phyloP scores from a whole-genome alignment of 2,329 filamentous ascomycete species.

The Lecanicillium sp. region DNA sequence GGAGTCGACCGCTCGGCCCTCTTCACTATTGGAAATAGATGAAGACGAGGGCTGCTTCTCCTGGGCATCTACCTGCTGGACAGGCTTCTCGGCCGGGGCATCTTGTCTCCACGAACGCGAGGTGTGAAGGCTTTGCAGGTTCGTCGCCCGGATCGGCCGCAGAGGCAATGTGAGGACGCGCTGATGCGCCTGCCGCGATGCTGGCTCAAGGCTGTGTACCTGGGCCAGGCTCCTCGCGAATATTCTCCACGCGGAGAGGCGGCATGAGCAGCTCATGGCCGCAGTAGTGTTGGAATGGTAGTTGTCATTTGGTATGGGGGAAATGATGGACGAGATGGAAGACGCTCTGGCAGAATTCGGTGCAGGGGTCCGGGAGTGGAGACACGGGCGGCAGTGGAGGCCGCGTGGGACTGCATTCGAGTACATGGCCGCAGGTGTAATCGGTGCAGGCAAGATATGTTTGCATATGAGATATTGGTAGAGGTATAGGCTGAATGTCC shows the following conservation, averaged over 20 bases:
- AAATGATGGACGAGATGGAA: too few species aligned
- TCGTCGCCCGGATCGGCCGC: not conserved
- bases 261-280: constrained; percentile 42
- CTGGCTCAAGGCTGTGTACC: constrained; percentile 24
- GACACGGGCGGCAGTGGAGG: too few species aligned
- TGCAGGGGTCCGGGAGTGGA: too few species aligned
- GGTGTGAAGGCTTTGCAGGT: not conserved
- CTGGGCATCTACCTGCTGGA: not conserved
- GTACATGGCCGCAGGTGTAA: too few species aligned
- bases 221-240: constrained; percentile 40
- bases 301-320: too few species aligned
- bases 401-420: too few species aligned
- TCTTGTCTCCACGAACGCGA: not conserved
- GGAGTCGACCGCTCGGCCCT: not conserved
- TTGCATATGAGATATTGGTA: too few species aligned
- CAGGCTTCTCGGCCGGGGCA: not conserved
- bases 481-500: too few species aligned
- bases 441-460: too few species aligned
- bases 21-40: not conserved
- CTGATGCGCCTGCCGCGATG: not conserved
- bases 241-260: constrained; percentile 34
- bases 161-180: not conserved
- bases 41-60: constrained; percentile 3
- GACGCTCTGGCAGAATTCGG: too few species aligned
- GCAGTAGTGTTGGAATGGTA: not conserved